phyloP scores from a whole-genome alignment of 2,329 filamentous ascomycete genomes.

The Penicillium occitanis region DNA sequence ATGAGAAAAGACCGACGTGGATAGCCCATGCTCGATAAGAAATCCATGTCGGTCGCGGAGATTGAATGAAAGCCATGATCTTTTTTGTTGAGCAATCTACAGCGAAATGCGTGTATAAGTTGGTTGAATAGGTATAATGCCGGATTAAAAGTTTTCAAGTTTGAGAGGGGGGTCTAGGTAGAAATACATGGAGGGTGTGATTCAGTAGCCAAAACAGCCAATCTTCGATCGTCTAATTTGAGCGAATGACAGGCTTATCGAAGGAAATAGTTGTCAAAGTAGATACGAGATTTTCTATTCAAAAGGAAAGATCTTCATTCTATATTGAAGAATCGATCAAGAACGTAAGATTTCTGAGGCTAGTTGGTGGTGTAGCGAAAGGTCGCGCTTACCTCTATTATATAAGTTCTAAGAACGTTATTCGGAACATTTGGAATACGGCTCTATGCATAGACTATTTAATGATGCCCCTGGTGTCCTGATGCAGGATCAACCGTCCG shows the following conservation, averaged over 20 bases:
- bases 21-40: neutral
- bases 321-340: neutral
- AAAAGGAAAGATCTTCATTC: neutral
- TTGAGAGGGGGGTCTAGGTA: neutral
- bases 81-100: neutral
- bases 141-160: neutral
- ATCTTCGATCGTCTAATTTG: neutral
- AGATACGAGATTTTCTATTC: neutral
- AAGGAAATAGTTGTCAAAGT: neutral
- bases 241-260: neutral
- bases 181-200: neutral
- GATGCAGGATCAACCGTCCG: neutral
- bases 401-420: neutral
- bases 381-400: neutral
- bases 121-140: neutral
- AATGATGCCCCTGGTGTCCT: neutral
- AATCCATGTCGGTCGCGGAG: neutral
- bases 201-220: neutral
- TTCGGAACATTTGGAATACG: neutral
- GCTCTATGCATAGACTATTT: neutral
- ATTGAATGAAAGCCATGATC: neutral
- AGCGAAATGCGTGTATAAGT: neutral
- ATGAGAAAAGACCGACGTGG: neutral
- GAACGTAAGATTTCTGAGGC: neutral
- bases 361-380: neutral